Evolutionary conservation across 177 flowering plant genomes (phyloP).

Genomic region (Tripterygium wilfordii): DNA sequence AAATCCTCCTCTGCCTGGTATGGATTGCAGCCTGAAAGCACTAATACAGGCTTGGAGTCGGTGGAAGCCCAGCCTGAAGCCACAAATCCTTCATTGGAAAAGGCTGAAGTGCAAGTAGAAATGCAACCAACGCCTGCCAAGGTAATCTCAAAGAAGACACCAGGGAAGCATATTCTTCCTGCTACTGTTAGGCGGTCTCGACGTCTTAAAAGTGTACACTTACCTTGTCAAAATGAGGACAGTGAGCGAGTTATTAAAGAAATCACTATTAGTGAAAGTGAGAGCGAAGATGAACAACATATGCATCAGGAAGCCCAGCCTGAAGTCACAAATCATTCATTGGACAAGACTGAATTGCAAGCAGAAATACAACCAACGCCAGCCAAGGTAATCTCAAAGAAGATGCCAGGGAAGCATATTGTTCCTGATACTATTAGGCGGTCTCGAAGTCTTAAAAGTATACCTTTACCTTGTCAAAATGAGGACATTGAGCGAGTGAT

Average conservation of each 20-base stretch:
- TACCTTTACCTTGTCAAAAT: background rate
- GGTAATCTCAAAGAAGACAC: conserved; percentile 1
- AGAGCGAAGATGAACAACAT: conserved; percentile 26
- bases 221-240: conserved; percentile 4
- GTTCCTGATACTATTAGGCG: conserved; percentile 17
- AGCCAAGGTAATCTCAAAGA: background rate
- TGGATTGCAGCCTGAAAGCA: conserved; percentile 1
- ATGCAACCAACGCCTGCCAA: background rate
- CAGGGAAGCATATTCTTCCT: background rate
- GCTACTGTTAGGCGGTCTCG: conserved; percentile 26
- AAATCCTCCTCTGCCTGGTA: background rate
- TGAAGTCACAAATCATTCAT: conserved; percentile 1
- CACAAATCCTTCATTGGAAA: conserved; percentile 1
- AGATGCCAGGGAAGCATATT: background rate
- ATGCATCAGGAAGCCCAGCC: too few species aligned
- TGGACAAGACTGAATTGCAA: conserved; percentile 5
- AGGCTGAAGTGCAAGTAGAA: background rate
- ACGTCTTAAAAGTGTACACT: conserved; percentile 18
- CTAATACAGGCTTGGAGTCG: background rate
- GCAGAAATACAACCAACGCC: background rate
- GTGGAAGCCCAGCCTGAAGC: background rate
- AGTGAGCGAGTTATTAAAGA: conserved; percentile 19
- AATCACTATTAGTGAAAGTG: conserved; percentile 20
- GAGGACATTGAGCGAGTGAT: conserved; percentile 14
- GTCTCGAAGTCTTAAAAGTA: conserved; percentile 26